Percentiles rank a stretch among this genome's conserved stretches.
These are phyloP conservation scores for Globisporangium okanoganense DNA, from an alignment of 352 stramenopile genomes.

Conservation along the genomic window DNA sequence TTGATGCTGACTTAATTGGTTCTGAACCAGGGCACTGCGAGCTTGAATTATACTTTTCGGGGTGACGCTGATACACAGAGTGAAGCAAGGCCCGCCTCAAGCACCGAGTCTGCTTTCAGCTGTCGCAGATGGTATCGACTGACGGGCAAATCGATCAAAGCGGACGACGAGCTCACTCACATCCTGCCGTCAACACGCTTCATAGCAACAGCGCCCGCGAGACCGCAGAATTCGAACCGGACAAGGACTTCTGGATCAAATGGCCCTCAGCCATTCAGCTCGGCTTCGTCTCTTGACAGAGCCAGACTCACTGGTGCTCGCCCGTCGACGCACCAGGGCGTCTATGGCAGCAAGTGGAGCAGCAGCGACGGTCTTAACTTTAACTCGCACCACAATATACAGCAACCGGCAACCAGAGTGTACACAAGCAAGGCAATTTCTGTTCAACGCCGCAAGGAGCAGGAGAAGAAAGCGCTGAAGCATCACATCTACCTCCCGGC, in stretches of 20 bases:
- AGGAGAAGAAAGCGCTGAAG: slow-evolving; percentile 19
- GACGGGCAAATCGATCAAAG: slow-evolving; percentile 13
- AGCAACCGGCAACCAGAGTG: slow-evolving; percentile 15
- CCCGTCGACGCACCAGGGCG: background rate
- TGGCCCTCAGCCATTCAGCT: background rate
- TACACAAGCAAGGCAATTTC: slow-evolving; percentile 12
- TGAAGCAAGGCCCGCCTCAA: background rate
- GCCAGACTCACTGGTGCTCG: background rate
- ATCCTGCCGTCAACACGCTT: slow-evolving; percentile 1
- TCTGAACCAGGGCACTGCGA: background rate
- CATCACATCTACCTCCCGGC: slow-evolving; percentile 32
- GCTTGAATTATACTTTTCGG: background rate
- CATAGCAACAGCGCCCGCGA: background rate
- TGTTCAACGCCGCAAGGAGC: slow-evolving; percentile 7
- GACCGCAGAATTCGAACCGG: background rate
- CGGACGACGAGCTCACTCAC: background rate
- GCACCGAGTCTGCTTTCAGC: slow-evolving; percentile 8
- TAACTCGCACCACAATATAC: slow-evolving; percentile 9
- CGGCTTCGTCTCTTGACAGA: background rate
- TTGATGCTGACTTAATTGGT: background rate
- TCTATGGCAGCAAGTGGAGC: slow-evolving; percentile 7
- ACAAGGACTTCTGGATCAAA: background rate
- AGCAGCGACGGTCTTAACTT: background rate
- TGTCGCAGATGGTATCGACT: slow-evolving; percentile 18
- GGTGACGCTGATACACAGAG: background rate